Percentiles rank a stretch among this genome's conserved stretches.
These are phyloP conservation scores for Eleusine coracana DNA, from an alignment of 176 grass and related monocot species.

Conservation along the genomic window DNA sequence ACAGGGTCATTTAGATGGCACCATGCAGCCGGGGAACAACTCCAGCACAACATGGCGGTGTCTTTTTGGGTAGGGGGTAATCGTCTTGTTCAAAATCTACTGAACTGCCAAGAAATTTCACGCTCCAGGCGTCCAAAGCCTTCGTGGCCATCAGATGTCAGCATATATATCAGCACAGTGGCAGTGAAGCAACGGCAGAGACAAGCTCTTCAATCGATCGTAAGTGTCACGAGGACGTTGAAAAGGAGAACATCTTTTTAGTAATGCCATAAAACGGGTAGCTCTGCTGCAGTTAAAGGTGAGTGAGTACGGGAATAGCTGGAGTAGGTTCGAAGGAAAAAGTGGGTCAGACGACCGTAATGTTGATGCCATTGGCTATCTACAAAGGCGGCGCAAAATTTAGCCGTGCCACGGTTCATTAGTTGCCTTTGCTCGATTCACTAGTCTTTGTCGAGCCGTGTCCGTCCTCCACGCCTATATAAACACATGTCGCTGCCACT, in stretches of 20 bases:
- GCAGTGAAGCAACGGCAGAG: not conserved
- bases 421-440: constrained; percentile 14
- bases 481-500: not conserved
- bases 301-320: constrained; percentile 18
- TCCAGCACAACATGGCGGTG: not conserved
- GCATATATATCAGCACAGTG: not conserved
- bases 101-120: not conserved
- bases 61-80: not conserved
- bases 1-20: not conserved
- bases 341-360: constrained; percentile 1
- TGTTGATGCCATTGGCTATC: not conserved
- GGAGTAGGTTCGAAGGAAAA: constrained; percentile 31
- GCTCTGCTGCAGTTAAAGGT: not conserved
- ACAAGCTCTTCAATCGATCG: not conserved
- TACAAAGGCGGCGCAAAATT: constrained; percentile 40
- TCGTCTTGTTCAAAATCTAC: not conserved
- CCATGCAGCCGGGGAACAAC: not conserved
- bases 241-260: not conserved
- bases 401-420: not conserved
- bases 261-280: not conserved
- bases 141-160: not conserved
- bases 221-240: not conserved
- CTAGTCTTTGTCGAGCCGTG: not conserved
- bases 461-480: constrained; percentile 33
- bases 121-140: not conserved